Base-by-base conservation (phyloP, 805 yeast genomes). In the Spathaspora hagerdaliae region DNA sequence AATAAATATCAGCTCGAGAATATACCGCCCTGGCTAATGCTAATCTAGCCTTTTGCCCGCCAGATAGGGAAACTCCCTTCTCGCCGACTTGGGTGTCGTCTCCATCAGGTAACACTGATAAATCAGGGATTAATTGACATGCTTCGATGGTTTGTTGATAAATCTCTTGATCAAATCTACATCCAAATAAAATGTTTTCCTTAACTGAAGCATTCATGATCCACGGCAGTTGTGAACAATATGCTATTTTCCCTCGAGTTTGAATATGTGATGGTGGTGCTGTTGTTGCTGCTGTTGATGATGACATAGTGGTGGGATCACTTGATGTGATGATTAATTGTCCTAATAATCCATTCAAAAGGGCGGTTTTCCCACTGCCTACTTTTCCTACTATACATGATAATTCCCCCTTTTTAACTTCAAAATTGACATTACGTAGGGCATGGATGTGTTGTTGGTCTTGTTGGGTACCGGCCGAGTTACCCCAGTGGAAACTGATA, bases 21-120 rank as follows among this genome's bases (percentile, higher is more conserved):
- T 83, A 83, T 5, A 83, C 83, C 0, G 88, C 87, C 55, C 90
- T 74, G 0, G 89, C 89, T 37, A 83, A 64, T 11, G 83, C 74
- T 27, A 83, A 63, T 59, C 90, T 62, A 0, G 85, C 84, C 56
- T 78, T 81, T 56, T 81, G 86, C 7, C 86, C 84, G 33, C 84
- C 84, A 7, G 81, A 75, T 27, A 80, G 64, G 1, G 83, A 74
- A 31, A 80, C 78, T 46, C 85, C 85, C 51, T 78, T 78, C 57
- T 80, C 85, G 37, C 85, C 82, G 35, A 78, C 81, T 39, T 74
- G 60, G 0, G 83, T 78, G 39, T 65, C 70, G 50, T 77, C 82
- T 7, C 80, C 80, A 49, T 78, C 79, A 4, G 80, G 75, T 33
- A 78, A 60, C 4, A 73, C 64, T 19, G 68, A 65, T 31, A 78